Percentiles rank a stretch among this genome's conserved stretches.
Evolutionary conservation across 345 rosid species (phyloP).

Genomic region (Ricinus communis): DNA sequence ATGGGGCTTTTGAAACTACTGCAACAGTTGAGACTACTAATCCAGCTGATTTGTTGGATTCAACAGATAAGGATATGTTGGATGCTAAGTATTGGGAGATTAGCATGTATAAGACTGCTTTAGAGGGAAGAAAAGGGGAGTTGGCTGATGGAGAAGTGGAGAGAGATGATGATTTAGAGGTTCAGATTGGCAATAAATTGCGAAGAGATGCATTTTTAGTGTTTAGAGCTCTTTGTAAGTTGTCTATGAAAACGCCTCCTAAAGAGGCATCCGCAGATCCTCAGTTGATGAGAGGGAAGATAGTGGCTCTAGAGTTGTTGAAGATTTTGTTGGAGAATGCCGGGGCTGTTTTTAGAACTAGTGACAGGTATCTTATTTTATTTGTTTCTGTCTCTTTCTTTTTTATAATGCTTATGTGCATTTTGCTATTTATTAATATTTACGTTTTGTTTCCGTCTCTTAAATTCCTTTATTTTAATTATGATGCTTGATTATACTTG

Average conservation of each 20-base stretch:
- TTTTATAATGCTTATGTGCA: background rate
- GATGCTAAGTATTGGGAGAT: slow-evolving; percentile 99
- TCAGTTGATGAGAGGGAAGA: slow-evolving; percentile 90
- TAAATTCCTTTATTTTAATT: background rate
- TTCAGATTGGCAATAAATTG: slow-evolving; percentile 97
- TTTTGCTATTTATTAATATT: too few relatives aligned
- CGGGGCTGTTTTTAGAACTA: slow-evolving; percentile 96
- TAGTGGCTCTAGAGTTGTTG: slow-evolving; percentile 94
- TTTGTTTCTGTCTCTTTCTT: background rate
- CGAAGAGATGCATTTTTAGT: slow-evolving; percentile 99
- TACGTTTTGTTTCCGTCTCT: background rate
- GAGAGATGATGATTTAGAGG: slow-evolving; percentile 90
- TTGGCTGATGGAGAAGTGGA: slow-evolving; percentile 86
- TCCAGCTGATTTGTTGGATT: slow-evolving; percentile 68
- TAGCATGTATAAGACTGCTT: slow-evolving; percentile 96
- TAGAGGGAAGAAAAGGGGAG: slow-evolving; percentile 98
- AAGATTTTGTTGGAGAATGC: slow-evolving; percentile 98
- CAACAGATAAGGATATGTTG: slow-evolving; percentile 90
- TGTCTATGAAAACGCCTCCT: slow-evolving; percentile 98
- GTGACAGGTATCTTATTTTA: slow-evolving; percentile 66
- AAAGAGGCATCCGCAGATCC: slow-evolving; percentile 92
- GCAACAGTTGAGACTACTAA: slow-evolving; percentile 57
- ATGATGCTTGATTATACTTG: too few relatives aligned
- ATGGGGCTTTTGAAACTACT: slow-evolving; percentile 74
- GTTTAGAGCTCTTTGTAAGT: slow-evolving; percentile 96